Evolutionary conservation across 768 basidiomycete species (phyloP).

Genomic region (Floccularia luteovirens): DNA sequence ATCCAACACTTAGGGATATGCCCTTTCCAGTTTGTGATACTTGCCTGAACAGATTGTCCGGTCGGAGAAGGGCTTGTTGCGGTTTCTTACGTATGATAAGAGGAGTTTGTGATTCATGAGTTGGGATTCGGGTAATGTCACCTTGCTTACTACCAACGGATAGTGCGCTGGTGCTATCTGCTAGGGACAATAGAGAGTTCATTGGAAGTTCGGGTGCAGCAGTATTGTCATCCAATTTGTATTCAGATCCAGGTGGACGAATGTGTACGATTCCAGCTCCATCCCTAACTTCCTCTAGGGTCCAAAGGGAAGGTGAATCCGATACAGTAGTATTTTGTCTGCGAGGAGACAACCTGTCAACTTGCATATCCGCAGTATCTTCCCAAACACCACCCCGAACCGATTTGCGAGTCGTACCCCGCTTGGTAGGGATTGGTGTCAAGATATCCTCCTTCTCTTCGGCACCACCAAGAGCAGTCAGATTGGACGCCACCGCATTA

Average conservation of each 20-base stretch:
- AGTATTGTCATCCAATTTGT: neutral
- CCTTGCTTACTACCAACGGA: neutral
- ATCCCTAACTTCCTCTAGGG: neutral
- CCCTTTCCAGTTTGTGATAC: too few species aligned
- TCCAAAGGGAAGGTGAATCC: neutral
- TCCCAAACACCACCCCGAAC: neutral
- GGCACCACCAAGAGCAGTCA: conserved; percentile 12
- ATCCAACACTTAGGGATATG: too few species aligned
- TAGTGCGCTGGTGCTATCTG: neutral
- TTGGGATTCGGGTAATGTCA: neutral
- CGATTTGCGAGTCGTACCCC: neutral
- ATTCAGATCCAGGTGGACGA: neutral
- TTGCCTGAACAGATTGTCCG: too few species aligned
- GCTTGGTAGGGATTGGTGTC: conserved; percentile 6
- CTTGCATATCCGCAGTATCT: neutral
- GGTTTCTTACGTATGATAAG: neutral
- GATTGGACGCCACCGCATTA: conserved; percentile 38
- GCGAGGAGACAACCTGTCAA: neutral
- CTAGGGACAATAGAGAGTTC: neutral
- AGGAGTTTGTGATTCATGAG: neutral
- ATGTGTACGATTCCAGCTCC: neutral
- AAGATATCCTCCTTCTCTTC: conserved; percentile 6
- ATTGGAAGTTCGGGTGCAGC: neutral
- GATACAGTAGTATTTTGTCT: neutral
- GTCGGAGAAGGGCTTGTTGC: neutral